Evolutionary conservation across 2,329 filamentous ascomycete genomes (phyloP).

Genomic region (Sphaerulina musiva): DNA sequence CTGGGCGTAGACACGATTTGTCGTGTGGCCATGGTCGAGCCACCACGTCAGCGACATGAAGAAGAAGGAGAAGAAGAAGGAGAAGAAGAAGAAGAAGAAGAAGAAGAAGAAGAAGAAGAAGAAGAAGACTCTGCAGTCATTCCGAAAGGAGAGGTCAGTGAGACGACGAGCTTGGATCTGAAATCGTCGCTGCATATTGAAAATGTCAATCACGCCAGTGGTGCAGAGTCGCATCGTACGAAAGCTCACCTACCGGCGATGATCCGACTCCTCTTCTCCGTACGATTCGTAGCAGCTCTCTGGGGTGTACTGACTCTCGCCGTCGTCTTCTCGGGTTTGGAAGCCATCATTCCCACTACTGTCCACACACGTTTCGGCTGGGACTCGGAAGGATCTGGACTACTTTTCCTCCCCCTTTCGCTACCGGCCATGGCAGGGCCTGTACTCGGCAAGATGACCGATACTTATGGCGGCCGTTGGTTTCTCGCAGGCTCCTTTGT

Average conservation of each 20-base stretch:
- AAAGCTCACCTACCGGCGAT: constrained; percentile 10
- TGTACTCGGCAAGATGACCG: constrained; percentile 10
- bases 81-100: not conserved
- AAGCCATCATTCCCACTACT: constrained; percentile 18
- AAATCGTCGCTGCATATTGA: not conserved
- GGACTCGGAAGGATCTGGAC: constrained; percentile 16
- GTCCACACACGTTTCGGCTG: constrained; percentile 19
- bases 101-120: not conserved
- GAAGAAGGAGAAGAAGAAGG: not conserved
- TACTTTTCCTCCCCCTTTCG: constrained; percentile 21
- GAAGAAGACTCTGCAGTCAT: not conserved
- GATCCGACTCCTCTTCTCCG: constrained; percentile 16
- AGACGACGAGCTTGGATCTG: not conserved
- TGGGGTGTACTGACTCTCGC: constrained; percentile 18
- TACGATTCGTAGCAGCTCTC: constrained; percentile 18
- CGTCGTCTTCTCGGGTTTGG: constrained; percentile 16
- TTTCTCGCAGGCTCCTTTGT: constrained; percentile 17
- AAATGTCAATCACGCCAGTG: not conserved
- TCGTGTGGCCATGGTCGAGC: constrained; percentile 18
- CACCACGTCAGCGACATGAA: not conserved
- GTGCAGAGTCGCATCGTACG: not conserved
- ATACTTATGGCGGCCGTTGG: constrained; percentile 21
- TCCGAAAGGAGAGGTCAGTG: not conserved
- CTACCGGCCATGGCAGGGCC: constrained; percentile 18
- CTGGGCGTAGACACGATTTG: constrained; percentile 15